Evolutionary conservation across 345 rosid species (phyloP).

Genomic region (Syzygium oleosum): DNA sequence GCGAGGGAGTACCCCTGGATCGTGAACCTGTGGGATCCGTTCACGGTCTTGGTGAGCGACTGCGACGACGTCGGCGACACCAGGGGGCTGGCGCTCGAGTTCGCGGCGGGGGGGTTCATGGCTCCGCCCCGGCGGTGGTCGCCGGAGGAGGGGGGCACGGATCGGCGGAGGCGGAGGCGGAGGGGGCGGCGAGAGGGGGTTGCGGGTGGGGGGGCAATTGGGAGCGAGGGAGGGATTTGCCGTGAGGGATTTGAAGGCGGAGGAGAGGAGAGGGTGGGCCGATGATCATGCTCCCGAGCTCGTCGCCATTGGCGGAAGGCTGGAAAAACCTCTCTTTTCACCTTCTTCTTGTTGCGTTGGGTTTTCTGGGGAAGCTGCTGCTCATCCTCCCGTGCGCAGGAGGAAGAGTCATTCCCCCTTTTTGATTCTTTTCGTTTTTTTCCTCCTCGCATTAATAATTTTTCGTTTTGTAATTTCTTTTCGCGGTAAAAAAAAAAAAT

Average conservation of each 20-base stretch:
- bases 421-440: not conserved
- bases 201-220: not conserved
- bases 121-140: not conserved
- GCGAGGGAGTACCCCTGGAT: constrained; percentile 86
- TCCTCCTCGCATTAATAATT: not conserved
- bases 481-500: not conserved
- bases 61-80: constrained; percentile 62
- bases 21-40: constrained; percentile 79
- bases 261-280: not conserved
- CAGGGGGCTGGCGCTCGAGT: constrained; percentile 5
- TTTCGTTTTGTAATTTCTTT: not conserved
- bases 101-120: not conserved
- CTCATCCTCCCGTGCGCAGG: not conserved
- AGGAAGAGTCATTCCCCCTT: not conserved
- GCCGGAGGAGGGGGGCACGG: not conserved
- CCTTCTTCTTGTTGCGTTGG: not conserved
- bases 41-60: constrained; percentile 71
- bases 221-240: not conserved
- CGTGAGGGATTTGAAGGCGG: not conserved
- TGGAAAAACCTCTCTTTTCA: not conserved
- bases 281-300: not conserved
- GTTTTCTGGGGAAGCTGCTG: not conserved
- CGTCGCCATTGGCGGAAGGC: not conserved
- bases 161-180: not conserved
- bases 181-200: not conserved